Conservation (phyloP, 257 asterid species). For the Cruciata laevipes region DNA sequence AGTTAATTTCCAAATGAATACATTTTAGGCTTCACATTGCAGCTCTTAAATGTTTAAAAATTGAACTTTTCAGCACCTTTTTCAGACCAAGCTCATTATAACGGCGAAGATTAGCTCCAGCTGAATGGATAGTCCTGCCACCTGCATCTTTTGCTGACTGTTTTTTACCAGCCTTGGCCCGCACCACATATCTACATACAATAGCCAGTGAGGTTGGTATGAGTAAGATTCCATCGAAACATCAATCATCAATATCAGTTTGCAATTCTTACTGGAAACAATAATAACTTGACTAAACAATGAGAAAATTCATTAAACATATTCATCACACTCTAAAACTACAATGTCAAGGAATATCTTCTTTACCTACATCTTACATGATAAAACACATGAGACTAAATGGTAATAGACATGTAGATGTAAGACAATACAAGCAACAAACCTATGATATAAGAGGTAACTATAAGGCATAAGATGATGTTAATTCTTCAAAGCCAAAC, state of each 20-base stretch:
- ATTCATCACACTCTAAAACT: background rate
- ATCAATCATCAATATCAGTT: conserved; percentile 3
- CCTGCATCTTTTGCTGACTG: conserved; percentile 92
- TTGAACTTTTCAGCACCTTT: conserved; percentile 45
- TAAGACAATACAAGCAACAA: background rate
- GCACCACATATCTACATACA: conserved; percentile 78
- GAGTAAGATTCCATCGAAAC: background rate
- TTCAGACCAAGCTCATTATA: conserved; percentile 84
- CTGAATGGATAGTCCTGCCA: conserved; percentile 77
- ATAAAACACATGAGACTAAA: background rate
- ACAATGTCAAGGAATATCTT: background rate
- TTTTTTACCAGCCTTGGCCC: conserved; percentile 95
- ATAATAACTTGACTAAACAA: background rate
- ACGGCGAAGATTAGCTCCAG: conserved; percentile 97
- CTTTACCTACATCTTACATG: background rate
- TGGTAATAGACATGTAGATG: background rate
- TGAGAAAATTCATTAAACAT: no score
- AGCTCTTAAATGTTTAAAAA: background rate
- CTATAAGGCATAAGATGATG: background rate
- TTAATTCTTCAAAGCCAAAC: background rate
- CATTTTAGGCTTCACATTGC: background rate
- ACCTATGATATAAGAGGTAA: background rate
- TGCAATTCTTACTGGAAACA: background rate
- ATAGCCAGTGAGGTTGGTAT: conserved; percentile 5
- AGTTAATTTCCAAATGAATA: background rate